Conservation (phyloP, 257 asterid genomes). For the Nicotiana knightiana region DNA sequence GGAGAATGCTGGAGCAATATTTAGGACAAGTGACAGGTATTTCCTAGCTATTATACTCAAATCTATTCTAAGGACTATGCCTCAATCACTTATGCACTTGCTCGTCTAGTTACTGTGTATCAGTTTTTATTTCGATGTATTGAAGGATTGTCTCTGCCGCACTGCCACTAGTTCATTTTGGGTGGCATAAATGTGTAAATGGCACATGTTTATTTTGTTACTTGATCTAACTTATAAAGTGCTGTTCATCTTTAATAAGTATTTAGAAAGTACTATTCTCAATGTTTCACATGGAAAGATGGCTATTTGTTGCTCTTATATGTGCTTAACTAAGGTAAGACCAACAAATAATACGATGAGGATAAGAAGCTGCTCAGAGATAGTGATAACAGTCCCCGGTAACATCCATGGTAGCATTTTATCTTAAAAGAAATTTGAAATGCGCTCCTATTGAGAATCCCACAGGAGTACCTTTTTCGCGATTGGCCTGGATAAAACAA, state of each 20-base stretch:
- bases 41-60: background rate
- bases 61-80: background rate
- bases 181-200: background rate
- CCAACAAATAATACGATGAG: background rate
- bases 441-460: too few species aligned
- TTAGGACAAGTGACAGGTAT: slow-evolving; percentile 98
- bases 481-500: too few species aligned
- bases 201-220: background rate
- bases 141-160: background rate
- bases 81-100: background rate
- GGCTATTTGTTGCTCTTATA: background rate
- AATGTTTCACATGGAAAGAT: background rate
- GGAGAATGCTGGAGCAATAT: slow-evolving; percentile 97
- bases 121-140: background rate
- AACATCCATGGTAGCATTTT: too few species aligned
- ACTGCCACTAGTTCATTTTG: background rate
- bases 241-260: background rate
- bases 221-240: background rate
- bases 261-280: background rate
- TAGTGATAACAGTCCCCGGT: too few species aligned
- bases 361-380: background rate
- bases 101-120: background rate
- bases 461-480: too few species aligned
- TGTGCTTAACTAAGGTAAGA: background rate
- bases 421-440: too few species aligned